These are phyloP conservation scores for Yamadazyma friedrichii DNA, from an alignment of 1,139 yeast species.

Conservation along the genomic window DNA sequence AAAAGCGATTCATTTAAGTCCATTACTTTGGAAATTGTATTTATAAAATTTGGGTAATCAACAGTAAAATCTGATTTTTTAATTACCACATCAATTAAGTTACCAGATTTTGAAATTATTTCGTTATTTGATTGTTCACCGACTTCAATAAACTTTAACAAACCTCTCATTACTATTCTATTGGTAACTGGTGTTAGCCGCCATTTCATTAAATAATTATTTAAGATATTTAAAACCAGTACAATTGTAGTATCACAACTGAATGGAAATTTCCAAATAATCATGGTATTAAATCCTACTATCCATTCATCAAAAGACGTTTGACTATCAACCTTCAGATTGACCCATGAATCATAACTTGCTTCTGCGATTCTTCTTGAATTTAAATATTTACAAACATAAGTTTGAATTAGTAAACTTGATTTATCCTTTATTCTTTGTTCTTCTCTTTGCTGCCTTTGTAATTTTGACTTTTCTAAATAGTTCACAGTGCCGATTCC, in stretches of 20 bases:
- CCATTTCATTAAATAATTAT: conserved; percentile 3
- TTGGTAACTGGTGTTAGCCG: conserved; percentile 4
- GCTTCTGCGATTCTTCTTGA: conserved; percentile 15
- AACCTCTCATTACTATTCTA: conserved; percentile 2
- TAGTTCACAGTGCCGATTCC: conserved; percentile 18
- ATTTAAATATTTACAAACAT: conserved; percentile 38
- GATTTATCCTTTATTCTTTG: conserved; percentile 50
- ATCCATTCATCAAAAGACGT: conserved; percentile 12
- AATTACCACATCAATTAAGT: not conserved
- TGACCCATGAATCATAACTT: conserved; percentile 12
- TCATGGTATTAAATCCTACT: conserved; percentile 6
- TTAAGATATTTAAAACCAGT: not conserved
- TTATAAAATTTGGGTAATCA: conserved; percentile 11
- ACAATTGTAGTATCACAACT: not conserved
- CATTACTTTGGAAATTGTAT: conserved; percentile 5
- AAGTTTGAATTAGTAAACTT: conserved; percentile 49
- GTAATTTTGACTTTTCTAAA: conserved; percentile 61
- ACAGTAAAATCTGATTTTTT: conserved; percentile 1
- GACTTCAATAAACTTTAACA: not conserved
- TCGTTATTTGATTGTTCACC: not conserved
- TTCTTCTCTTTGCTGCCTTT: conserved; percentile 64
- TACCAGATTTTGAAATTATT: not conserved
- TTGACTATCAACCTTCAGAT: conserved; percentile 3
- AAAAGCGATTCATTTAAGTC: conserved; percentile 1
- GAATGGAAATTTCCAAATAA: conserved; percentile 10